Conservation (phyloP, 768 basidiomycete genomes). For the Bullera alba region DNA sequence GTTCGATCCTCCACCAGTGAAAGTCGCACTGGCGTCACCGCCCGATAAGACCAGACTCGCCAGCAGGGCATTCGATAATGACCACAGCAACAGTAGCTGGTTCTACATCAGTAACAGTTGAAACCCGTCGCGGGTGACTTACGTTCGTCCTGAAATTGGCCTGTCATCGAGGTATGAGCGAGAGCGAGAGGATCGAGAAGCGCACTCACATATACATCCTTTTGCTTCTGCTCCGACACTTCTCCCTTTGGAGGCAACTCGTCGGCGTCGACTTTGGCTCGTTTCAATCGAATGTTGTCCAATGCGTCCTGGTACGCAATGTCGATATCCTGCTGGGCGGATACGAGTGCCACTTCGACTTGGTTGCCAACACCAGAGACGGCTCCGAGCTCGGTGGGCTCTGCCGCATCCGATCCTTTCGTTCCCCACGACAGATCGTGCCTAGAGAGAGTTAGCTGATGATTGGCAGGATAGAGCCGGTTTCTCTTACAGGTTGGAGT, state of each 20-base stretch:
- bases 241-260: conserved; percentile 14
- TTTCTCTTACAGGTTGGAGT: conserved; percentile 41
- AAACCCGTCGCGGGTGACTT: conserved; percentile 3
- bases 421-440: conserved; percentile 62
- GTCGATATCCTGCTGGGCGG: conserved; percentile 73
- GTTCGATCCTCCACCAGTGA: conserved; percentile 16
- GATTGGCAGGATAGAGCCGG: background rate
- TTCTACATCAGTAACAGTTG: background rate
- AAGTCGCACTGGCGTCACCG: conserved; percentile 18
- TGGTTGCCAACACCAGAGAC: conserved; percentile 66
- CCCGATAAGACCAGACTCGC: conserved; percentile 44
- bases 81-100: conserved; percentile 43
- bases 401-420: conserved; percentile 69
- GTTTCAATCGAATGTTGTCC: conserved; percentile 57
- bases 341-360: conserved; percentile 79
- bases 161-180: conserved; percentile 37
- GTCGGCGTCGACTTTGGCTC: conserved; percentile 25
- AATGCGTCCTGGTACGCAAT: conserved; percentile 77
- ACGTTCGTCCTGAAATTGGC: conserved; percentile 44
- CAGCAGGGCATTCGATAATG: conserved; percentile 42
- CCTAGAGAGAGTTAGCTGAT: conserved; percentile 6
- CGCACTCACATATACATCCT: conserved; percentile 41
- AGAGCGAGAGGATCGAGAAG: background rate
- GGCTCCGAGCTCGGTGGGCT: conserved; percentile 69
- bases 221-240: conserved; percentile 42